Percentiles rank a stretch among this genome's conserved stretches.
Conservation (phyloP, 106 monocot species). For the Dioscorea dumetorum region DNA sequence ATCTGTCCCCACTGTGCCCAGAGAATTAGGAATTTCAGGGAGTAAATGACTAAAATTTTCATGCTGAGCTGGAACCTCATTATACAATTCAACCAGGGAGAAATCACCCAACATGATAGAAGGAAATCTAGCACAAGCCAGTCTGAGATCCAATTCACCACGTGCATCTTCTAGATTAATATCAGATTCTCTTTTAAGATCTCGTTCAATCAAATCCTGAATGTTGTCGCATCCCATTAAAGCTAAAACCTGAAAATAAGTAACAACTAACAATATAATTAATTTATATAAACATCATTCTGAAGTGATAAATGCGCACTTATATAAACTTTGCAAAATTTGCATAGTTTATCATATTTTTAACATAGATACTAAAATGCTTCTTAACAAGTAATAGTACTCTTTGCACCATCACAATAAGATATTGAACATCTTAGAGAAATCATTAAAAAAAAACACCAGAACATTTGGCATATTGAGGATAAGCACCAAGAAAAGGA, state of each 20-base stretch:
- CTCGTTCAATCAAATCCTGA: slow-evolving; percentile 39
- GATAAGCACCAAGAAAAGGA: not conserved
- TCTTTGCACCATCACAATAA: not conserved
- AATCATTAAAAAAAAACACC: too few relatives aligned
- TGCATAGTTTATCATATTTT: too few relatives aligned
- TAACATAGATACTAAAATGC: too few relatives aligned
- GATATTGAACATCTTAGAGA: not conserved
- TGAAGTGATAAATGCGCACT: too few relatives aligned
- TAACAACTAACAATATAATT: too few relatives aligned
- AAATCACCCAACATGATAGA: slow-evolving; percentile 76
- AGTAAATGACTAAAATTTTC: slow-evolving; percentile 21
- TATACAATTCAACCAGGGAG: slow-evolving; percentile 61
- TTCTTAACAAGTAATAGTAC: too few relatives aligned
- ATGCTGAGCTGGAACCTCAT: slow-evolving; percentile 24
- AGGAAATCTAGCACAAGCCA: slow-evolving; percentile 62
- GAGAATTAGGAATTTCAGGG: slow-evolving; percentile 15
- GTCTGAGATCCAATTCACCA: slow-evolving; percentile 49
- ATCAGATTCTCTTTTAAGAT: slow-evolving; percentile 9
- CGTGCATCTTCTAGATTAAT: slow-evolving; percentile 12
- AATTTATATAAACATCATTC: too few relatives aligned
- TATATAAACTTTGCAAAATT: too few relatives aligned
- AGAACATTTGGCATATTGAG: too few relatives aligned
- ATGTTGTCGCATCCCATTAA: slow-evolving; percentile 37
- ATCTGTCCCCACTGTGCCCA: slow-evolving; percentile 4
- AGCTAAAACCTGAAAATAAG: slow-evolving; percentile 41